A percentile compares a stretch with the other conserved stretches of the same genome.
Evolutionary conservation across 306 rosid species (phyloP).

Genomic region (Vigna hirtella): DNA sequence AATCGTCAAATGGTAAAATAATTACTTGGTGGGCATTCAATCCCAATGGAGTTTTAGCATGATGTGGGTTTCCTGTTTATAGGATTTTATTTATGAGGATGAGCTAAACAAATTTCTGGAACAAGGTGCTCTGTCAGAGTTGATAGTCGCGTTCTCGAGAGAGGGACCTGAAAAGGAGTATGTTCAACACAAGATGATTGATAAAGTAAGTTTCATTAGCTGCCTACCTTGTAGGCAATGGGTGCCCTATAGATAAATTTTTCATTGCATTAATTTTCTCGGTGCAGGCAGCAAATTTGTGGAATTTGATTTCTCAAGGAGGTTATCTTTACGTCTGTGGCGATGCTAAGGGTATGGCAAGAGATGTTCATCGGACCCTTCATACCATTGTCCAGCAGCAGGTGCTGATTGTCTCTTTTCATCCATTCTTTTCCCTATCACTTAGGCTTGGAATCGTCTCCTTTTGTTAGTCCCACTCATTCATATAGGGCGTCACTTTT

Average conservation of each 20-base stretch:
- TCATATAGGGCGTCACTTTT: not conserved
- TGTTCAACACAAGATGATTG: slow-evolving; percentile 78
- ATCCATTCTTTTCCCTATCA: not conserved
- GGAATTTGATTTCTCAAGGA: slow-evolving; percentile 70
- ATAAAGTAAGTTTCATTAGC: slow-evolving; percentile 52
- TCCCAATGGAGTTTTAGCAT: not conserved
- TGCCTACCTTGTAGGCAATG: not conserved
- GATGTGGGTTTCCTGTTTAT: slow-evolving; percentile 25
- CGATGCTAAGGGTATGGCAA: slow-evolving; percentile 88
- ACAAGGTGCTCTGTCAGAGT: slow-evolving; percentile 63
- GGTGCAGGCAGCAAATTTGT: slow-evolving; percentile 62
- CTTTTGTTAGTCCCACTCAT: not conserved
- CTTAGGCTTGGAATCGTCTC: not conserved
- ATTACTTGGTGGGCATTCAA: slow-evolving; percentile 15
- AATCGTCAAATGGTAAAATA: slow-evolving; percentile 73
- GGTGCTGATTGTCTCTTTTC: slow-evolving; percentile 45
- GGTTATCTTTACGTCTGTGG: slow-evolving; percentile 83
- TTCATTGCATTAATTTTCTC: slow-evolving; percentile 31
- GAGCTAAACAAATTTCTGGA: slow-evolving; percentile 70
- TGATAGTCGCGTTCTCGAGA: slow-evolving; percentile 72
- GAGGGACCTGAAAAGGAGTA: slow-evolving; percentile 76
- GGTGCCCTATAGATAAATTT: slow-evolving; percentile 23
- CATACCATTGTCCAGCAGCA: slow-evolving; percentile 67
- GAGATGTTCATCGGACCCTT: slow-evolving; percentile 76
- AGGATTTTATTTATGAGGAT: slow-evolving; percentile 86